Conservation (phyloP, 306 rosid species). For the Ormosia semicastrata region DNA sequence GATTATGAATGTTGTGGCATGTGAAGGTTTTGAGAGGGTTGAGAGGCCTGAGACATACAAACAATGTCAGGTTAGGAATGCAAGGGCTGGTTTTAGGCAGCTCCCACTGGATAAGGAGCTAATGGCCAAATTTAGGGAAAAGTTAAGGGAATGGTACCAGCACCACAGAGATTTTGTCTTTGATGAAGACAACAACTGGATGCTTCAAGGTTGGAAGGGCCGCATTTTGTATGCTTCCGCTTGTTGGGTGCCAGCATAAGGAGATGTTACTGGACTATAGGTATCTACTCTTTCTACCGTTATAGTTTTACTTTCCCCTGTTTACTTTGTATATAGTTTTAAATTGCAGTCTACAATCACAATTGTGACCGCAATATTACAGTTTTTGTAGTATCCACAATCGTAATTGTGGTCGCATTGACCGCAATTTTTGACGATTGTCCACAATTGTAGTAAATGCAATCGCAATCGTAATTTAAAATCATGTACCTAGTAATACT, state of each 20-base stretch:
- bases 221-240: constrained; percentile 61
- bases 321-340: neutral
- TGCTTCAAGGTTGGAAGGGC: constrained; percentile 95
- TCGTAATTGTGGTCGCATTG: too few relatives aligned
- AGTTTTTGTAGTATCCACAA: too few relatives aligned
- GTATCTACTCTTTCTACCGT: constrained; percentile 18
- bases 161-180: constrained; percentile 62
- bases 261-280: constrained; percentile 8
- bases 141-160: constrained; percentile 58
- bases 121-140: constrained; percentile 38
- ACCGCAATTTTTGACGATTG: too few relatives aligned
- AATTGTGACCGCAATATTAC: too few relatives aligned
- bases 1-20: constrained; percentile 74
- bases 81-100: constrained; percentile 71
- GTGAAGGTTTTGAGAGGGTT: constrained; percentile 76
- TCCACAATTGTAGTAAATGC: too few relatives aligned
- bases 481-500: neutral
- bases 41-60: constrained; percentile 87
- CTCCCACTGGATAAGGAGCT: constrained; percentile 61
- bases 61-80: constrained; percentile 65
- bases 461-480: too few relatives aligned
- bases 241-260: constrained; percentile 68
- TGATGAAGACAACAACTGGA: constrained; percentile 66
- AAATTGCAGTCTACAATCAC: too few relatives aligned
- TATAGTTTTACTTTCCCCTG: neutral